Base-by-base conservation (phyloP, 1,284 basidiomycete species). In the Tilletia caries region DNA sequence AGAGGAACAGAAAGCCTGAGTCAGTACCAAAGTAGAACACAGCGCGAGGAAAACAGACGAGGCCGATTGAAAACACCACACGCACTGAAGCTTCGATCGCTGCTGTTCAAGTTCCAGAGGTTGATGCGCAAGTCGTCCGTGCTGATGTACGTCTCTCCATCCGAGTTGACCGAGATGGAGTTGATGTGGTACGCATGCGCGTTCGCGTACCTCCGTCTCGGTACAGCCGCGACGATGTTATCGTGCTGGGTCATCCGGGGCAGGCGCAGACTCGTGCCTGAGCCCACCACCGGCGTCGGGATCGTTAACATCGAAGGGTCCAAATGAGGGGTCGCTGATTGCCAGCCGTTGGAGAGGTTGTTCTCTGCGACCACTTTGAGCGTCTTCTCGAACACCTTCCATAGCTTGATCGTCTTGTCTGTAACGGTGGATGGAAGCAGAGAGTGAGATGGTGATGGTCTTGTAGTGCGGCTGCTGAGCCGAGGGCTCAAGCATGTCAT, bases 181-280 rank as follows among this genome's bases (percentile, higher is more conserved):
- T 98, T 97, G 88, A 99, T 98, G 85, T 99, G 96, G 85, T 99
- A 99, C 37, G 96, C 95, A 82, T 98, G 96, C 1, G 96, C 96
- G 83, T 98, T 99, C 71, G 95, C 92, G 85, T 98, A 99, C 67
- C 98, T 94, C 86, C 98, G 98, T 73, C 96, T 90, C 25, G 96
- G 96, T 6, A 98, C 94, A 65, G 96, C 96, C 43, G 96, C 96
- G 72, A 98, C 94, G 83, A 98, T 98, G 78, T 94, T 94, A 85
- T 99, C 96, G 85, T 97, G 95, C 71, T 91, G 90, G 60, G 90
- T 87, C 90, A 97, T 93, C 41, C 76, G 77, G 2, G 78, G 81
- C 64, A 82, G 69, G 27, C 82, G 75, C 73, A 77, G 79, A 71
- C 64, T 75, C 65, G 67, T 67, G 23, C 75, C 80, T 68, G 73